Conservation (phyloP, 2,329 filamentous ascomycete species). For the Gaeumannomyces tritici region DNA sequence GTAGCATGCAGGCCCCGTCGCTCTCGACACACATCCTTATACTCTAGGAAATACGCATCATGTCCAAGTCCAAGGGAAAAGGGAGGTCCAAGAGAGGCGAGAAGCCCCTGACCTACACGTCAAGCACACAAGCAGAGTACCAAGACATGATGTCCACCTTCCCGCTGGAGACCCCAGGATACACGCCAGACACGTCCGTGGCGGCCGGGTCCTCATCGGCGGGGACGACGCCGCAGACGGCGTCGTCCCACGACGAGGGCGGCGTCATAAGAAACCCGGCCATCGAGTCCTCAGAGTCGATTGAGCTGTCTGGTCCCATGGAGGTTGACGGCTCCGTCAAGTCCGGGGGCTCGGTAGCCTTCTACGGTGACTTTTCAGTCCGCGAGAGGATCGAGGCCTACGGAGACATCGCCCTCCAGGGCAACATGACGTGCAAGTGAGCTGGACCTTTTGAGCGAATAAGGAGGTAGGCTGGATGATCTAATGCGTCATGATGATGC, state of each 20-base stretch:
- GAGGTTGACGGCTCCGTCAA: conserved; percentile 37
- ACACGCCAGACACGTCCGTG: neutral
- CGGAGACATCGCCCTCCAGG: conserved; percentile 29
- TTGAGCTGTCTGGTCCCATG: conserved; percentile 32
- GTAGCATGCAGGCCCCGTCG: too few relatives aligned
- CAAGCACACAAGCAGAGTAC: conserved; percentile 5
- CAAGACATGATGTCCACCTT: conserved; percentile 10
- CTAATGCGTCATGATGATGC: neutral
- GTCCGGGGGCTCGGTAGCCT: conserved; percentile 31
- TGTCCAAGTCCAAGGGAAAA: conserved; percentile 2
- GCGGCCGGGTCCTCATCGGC: neutral
- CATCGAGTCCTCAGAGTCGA: conserved; percentile 30
- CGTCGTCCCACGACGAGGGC: neutral
- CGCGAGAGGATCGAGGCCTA: conserved; percentile 36
- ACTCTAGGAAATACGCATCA: neutral
- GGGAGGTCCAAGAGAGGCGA: conserved; percentile 7
- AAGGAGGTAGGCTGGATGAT: neutral
- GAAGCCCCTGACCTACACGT: neutral
- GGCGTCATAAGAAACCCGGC: conserved; percentile 22
- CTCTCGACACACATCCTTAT: too few relatives aligned
- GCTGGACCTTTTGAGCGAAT: conserved; percentile 9
- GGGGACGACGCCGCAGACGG: conserved; percentile 3
- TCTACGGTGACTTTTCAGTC: conserved; percentile 34
- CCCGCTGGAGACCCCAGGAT: conserved; percentile 1
- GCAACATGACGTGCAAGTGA: conserved; percentile 32